phyloP scores from a whole-genome alignment of 441 rosid genomes.

The Theobroma grandiflorum region DNA sequence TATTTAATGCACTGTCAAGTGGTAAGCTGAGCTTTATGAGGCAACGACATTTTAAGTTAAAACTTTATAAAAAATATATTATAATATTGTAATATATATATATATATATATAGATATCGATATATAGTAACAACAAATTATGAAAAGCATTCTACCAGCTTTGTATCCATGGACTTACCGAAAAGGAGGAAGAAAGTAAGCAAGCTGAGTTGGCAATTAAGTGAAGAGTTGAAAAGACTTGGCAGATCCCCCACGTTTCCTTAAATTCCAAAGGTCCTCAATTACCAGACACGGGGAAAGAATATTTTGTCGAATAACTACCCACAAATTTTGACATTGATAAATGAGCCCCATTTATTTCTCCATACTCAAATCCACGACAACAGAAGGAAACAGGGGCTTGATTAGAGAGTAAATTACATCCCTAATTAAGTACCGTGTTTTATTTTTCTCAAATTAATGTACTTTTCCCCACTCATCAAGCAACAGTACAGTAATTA shows the following conservation, averaged over 20 bases:
- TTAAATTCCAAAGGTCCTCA: slow-evolving; percentile 31
- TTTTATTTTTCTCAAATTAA: not conserved
- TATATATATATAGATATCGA: no score
- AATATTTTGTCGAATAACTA: not conserved
- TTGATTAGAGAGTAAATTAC: not conserved
- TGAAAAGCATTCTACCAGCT: not conserved
- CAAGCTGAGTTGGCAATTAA: not conserved
- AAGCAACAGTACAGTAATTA: not conserved
- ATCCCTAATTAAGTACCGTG: not conserved
- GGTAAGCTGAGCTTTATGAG: not conserved
- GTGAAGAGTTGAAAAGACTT: not conserved
- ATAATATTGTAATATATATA: no score
- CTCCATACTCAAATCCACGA: not conserved
- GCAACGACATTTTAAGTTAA: not conserved
- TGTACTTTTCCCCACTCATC: not conserved
- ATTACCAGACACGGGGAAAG: slow-evolving; percentile 22
- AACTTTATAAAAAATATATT: not conserved
- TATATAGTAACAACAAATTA: not conserved
- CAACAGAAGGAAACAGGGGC: not conserved
- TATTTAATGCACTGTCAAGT: no score
- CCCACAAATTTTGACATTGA: slow-evolving; percentile 19
- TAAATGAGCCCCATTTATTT: not conserved
- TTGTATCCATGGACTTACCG: not conserved
- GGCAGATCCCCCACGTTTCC: slow-evolving; percentile 8
- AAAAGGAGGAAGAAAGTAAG: not conserved